Evolutionary conservation across 345 rosid species (phyloP).

Genomic region (Bretschneidera sinensis): DNA sequence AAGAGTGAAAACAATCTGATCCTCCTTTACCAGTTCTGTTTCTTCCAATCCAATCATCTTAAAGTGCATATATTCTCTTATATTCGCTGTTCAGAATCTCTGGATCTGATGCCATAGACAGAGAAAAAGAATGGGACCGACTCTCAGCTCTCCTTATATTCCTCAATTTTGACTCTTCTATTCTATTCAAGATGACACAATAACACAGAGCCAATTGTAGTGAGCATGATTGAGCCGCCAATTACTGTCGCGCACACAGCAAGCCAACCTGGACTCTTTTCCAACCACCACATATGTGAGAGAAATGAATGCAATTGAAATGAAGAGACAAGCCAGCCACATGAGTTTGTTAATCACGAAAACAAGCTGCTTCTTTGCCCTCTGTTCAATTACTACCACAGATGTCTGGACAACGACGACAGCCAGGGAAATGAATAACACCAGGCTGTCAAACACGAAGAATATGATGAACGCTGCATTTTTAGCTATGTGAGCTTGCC

Average conservation of each 20-base stretch:
- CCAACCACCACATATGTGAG: slow-evolving; percentile 93
- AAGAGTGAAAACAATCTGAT: not conserved
- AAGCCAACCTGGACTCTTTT: slow-evolving; percentile 61
- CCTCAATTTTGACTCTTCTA: slow-evolving; percentile 83
- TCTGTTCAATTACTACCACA: slow-evolving; percentile 92
- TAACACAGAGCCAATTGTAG: slow-evolving; percentile 95
- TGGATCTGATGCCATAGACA: slow-evolving; percentile 72
- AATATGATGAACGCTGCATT: slow-evolving; percentile 71
- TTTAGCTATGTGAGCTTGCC: slow-evolving; percentile 75
- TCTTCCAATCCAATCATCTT: slow-evolving; percentile 2
- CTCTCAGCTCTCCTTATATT: slow-evolving; percentile 77
- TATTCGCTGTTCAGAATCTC: slow-evolving; percentile 73
- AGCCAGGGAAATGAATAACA: slow-evolving; percentile 94
- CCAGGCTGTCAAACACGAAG: slow-evolving; percentile 89
- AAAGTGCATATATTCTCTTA: slow-evolving; percentile 47
- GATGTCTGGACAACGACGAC: slow-evolving; percentile 99
- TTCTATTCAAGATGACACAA: slow-evolving; percentile 65
- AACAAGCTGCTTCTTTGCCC: slow-evolving; percentile 92
- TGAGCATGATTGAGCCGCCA: slow-evolving; percentile 83
- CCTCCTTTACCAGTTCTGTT: not conserved
- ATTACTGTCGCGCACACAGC: slow-evolving; percentile 74
- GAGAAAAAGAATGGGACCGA: slow-evolving; percentile 64
- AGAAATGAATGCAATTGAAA: slow-evolving; percentile 83
- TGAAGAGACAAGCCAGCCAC: slow-evolving; percentile 97
- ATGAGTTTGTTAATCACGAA: slow-evolving; percentile 97